Evolutionary conservation across 139 green algal genomes (phyloP).

Genomic region (Choricystis sp.): DNA sequence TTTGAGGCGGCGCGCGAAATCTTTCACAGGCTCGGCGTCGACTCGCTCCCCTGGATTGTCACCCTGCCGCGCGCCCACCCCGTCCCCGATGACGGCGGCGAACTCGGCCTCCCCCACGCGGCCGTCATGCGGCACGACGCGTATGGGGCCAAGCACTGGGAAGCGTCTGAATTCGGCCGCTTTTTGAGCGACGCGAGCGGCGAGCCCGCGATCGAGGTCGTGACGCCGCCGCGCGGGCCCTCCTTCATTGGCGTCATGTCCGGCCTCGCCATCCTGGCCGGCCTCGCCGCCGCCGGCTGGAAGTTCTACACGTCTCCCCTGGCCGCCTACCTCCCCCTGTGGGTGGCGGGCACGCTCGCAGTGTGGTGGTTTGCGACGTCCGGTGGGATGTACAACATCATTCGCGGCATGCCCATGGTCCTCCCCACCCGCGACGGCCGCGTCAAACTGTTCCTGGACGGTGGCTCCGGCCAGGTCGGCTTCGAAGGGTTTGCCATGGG

Average conservation of each 20-base stretch:
- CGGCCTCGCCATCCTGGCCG: not conserved
- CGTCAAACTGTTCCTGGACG: slow-evolving; percentile 12
- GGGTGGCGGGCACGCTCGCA: slow-evolving; percentile 19
- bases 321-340: slow-evolving; percentile 15
- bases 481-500: slow-evolving; percentile 66
- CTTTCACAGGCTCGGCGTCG: not conserved
- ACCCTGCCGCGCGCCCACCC: not conserved
- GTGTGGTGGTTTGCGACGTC: slow-evolving; percentile 50
- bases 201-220: not conserved
- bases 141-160: not conserved
- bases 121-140: not conserved
- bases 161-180: not conserved
- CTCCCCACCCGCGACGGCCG: slow-evolving; percentile 10
- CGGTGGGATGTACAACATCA: slow-evolving; percentile 82
- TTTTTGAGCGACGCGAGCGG: not conserved
- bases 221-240: no score
- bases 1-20: not conserved
- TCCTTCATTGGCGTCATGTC: not conserved
- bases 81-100: not conserved
- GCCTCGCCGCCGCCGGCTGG: not conserved
- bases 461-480: slow-evolving; percentile 36
- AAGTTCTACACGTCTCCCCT: not conserved
- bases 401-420: slow-evolving; percentile 60
- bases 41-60: not conserved
- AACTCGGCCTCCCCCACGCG: not conserved